phyloP scores from a whole-genome alignment of 176 grass and related monocot species.

The Chrysopogon serrulatus region DNA sequence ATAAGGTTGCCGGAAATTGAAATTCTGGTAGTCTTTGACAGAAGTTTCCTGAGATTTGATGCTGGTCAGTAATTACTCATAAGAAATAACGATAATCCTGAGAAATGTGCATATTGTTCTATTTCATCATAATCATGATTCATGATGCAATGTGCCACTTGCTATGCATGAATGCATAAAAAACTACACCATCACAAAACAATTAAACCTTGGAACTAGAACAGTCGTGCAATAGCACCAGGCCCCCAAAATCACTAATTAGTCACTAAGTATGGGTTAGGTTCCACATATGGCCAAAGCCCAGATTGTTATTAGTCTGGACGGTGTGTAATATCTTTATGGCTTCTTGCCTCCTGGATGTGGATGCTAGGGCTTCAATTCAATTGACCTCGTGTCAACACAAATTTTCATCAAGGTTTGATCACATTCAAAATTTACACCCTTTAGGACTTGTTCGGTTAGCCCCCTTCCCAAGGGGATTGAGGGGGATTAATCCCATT shows the following conservation, averaged over 20 bases:
- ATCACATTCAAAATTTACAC: not conserved
- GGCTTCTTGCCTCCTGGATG: not conserved
- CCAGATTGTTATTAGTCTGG: not conserved
- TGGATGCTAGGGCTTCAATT: not conserved
- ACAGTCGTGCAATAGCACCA: not conserved
- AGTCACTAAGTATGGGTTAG: not conserved
- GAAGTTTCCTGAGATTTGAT: conserved; percentile 67
- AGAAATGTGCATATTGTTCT: not conserved
- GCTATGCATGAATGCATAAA: not conserved
- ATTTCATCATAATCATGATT: not conserved
- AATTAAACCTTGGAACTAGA: not conserved
- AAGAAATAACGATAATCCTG: not conserved
- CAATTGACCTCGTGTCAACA: not conserved
- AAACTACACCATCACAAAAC: not conserved
- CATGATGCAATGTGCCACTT: not conserved
- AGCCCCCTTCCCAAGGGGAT: no score
- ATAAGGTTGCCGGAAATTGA: conserved; percentile 63
- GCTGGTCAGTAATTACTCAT: not conserved
- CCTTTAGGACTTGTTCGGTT: no score
- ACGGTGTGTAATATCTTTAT: no score
- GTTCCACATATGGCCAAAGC: not conserved
- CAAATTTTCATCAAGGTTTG: not conserved
- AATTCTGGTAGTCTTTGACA: conserved; percentile 79
- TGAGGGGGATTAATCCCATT: no score
- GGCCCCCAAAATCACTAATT: not conserved